Evolutionary conservation across 176 grass and related monocot species (phyloP).

Genomic region (Poa annua): DNA sequence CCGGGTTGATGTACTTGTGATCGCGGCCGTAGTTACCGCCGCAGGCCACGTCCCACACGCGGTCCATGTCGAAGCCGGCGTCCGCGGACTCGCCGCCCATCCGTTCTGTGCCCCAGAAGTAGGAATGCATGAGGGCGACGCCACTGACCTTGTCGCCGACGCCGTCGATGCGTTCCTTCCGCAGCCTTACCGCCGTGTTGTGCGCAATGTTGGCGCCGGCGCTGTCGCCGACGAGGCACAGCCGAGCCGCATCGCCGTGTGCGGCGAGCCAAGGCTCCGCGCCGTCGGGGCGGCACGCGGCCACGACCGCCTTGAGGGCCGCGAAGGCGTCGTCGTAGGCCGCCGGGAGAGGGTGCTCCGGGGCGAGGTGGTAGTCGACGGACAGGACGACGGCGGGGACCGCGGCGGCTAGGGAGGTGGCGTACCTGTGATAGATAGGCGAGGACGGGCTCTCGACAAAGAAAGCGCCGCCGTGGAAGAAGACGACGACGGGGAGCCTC

Average conservation of each 20-base stretch:
- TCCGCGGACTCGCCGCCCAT: slow-evolving; percentile 45
- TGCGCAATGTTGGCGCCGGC: slow-evolving; percentile 75
- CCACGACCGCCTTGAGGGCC: slow-evolving; percentile 54
- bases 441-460: slow-evolving; percentile 57
- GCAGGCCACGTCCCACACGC: slow-evolving; percentile 53
- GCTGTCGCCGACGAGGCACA: slow-evolving; percentile 72
- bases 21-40: slow-evolving; percentile 51
- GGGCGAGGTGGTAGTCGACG: slow-evolving; percentile 67
- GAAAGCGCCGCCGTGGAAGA: slow-evolving; percentile 86
- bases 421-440: slow-evolving; percentile 62
- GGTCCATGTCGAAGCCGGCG: slow-evolving; percentile 38
- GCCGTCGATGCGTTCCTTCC: slow-evolving; percentile 53
- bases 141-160: slow-evolving; percentile 44
- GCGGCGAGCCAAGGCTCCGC: slow-evolving; percentile 56
- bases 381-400: slow-evolving; percentile 59
- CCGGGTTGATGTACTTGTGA: slow-evolving; percentile 54
- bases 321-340: slow-evolving; percentile 84
- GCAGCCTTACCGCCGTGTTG: slow-evolving; percentile 56
- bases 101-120: slow-evolving; percentile 63
- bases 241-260: slow-evolving; percentile 57
- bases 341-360: slow-evolving; percentile 68
- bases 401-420: slow-evolving; percentile 46
- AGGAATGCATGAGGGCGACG: slow-evolving; percentile 62
- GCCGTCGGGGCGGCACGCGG: slow-evolving; percentile 29
- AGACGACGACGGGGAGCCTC: slow-evolving; percentile 58